These are phyloP conservation scores for Ustilago tritici DNA, from an alignment of 1,284 basidiomycete species.

Conservation along the genomic window DNA sequence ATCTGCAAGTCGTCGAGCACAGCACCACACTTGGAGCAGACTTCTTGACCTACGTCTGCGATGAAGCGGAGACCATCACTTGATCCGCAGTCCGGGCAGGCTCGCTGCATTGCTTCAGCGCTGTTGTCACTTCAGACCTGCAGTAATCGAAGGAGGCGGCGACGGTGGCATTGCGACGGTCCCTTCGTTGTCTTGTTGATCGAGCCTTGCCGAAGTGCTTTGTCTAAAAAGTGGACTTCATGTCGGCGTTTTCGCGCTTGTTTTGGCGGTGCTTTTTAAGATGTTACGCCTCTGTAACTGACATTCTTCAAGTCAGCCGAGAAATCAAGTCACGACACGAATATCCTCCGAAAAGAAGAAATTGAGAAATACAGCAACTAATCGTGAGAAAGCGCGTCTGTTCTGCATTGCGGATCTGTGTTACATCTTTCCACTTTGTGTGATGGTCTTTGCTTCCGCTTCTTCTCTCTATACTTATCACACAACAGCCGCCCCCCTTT, in stretches of 20 bases:
- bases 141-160: not conserved
- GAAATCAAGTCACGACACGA: slow-evolving; percentile 4
- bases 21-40: slow-evolving; percentile 30
- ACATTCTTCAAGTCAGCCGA: not conserved
- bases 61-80: slow-evolving; percentile 12
- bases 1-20: slow-evolving; percentile 26
- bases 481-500: not conserved
- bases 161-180: not conserved
- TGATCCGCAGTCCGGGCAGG: slow-evolving; percentile 34
- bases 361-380: not conserved
- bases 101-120: slow-evolving; percentile 11
- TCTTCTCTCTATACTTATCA: slow-evolving; percentile 4
- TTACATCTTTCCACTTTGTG: slow-evolving; percentile 1
- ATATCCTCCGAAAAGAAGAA: slow-evolving; percentile 1
- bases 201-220: too few species aligned
- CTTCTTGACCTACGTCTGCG: slow-evolving; percentile 22
- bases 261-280: not conserved
- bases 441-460: slow-evolving; percentile 10
- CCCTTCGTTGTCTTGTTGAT: too few species aligned
- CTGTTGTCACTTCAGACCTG: not conserved
- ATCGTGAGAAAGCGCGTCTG: slow-evolving; percentile 10
- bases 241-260: not conserved
- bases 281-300: not conserved
- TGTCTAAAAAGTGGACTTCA: not conserved
- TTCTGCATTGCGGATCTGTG: slow-evolving; percentile 9